Conservation (phyloP, 306 rosid genomes). For the Aeschynomene evenia region DNA sequence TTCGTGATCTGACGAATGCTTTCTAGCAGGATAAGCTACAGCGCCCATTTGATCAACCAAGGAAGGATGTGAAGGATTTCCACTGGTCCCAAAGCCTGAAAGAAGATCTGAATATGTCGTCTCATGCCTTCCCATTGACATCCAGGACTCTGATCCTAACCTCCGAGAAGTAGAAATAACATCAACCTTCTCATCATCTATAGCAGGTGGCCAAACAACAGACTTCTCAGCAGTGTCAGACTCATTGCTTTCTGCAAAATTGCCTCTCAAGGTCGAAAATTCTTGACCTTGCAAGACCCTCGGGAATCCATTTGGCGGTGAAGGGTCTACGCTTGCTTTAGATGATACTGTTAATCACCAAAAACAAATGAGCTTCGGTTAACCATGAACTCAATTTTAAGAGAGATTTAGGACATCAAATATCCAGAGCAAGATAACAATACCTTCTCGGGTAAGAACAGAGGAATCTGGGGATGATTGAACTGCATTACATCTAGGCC, state of each 20-base stretch:
- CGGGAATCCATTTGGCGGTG: slow-evolving; percentile 56
- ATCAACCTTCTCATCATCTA: slow-evolving; percentile 65
- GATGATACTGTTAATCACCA: slow-evolving; percentile 44
- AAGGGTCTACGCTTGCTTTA: slow-evolving; percentile 63
- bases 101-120: slow-evolving; percentile 76
- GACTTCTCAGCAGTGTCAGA: slow-evolving; percentile 61
- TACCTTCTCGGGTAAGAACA: slow-evolving; percentile 79
- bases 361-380: neutral
- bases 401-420: neutral
- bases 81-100: slow-evolving; percentile 57
- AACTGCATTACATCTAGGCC: slow-evolving; percentile 64
- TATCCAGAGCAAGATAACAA: neutral
- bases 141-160: slow-evolving; percentile 60
- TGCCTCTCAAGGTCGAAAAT: slow-evolving; percentile 70
- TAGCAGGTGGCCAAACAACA: slow-evolving; percentile 53
- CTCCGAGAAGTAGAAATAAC: slow-evolving; percentile 60
- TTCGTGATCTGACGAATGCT: slow-evolving; percentile 51
- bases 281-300: slow-evolving; percentile 99
- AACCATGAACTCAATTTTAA: neutral
- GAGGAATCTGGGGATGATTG: slow-evolving; percentile 78
- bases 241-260: slow-evolving; percentile 55
- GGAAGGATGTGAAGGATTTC: slow-evolving; percentile 43
- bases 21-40: slow-evolving; percentile 46
- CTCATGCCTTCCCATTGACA: slow-evolving; percentile 61
- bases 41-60: slow-evolving; percentile 41